These are phyloP conservation scores for Coniophora puteana DNA, from an alignment of 1,284 basidiomycete genomes.

Conservation along the genomic window DNA sequence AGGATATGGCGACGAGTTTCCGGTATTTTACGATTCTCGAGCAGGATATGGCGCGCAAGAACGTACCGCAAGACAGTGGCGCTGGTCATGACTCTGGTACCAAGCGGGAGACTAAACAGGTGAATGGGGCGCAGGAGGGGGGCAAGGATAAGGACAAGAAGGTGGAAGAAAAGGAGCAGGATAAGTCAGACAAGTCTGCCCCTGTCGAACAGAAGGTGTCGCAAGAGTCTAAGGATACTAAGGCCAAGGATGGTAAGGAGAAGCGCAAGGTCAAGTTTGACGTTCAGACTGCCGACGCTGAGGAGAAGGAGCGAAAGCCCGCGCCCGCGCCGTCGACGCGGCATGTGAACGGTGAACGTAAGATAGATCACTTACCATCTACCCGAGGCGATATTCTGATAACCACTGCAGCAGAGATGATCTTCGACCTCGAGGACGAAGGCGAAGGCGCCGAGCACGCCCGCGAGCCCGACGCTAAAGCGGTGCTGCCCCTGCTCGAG, in stretches of 20 bases:
- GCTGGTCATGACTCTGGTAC: slow-evolving; percentile 13
- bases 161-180: slow-evolving; percentile 9
- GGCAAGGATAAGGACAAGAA: slow-evolving; percentile 4
- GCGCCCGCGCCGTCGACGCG: slow-evolving; percentile 3
- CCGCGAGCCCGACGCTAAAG: slow-evolving; percentile 27
- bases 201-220: too few species aligned
- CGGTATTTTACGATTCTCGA: slow-evolving; percentile 60
- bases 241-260: slow-evolving; percentile 35
- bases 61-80: slow-evolving; percentile 21
- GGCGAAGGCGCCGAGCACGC: too few species aligned
- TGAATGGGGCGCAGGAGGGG: slow-evolving; percentile 11
- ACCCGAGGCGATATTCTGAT: slow-evolving; percentile 8
- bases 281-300: slow-evolving; percentile 51
- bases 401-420: slow-evolving; percentile 43
- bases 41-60: slow-evolving; percentile 34
- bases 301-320: slow-evolving; percentile 28
- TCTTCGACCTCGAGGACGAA: slow-evolving; percentile 65
- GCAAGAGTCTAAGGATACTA: too few species aligned
- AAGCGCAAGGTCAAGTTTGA: slow-evolving; percentile 75
- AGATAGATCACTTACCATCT: background rate
- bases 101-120: slow-evolving; percentile 13
- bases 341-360: slow-evolving; percentile 36
- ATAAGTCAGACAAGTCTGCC: slow-evolving; percentile 13
- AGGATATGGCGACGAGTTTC: slow-evolving; percentile 67
- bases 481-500: slow-evolving; percentile 32